phyloP scores from a whole-genome alignment of 352 stramenopile species.

The Thalassiosira hispida region DNA sequence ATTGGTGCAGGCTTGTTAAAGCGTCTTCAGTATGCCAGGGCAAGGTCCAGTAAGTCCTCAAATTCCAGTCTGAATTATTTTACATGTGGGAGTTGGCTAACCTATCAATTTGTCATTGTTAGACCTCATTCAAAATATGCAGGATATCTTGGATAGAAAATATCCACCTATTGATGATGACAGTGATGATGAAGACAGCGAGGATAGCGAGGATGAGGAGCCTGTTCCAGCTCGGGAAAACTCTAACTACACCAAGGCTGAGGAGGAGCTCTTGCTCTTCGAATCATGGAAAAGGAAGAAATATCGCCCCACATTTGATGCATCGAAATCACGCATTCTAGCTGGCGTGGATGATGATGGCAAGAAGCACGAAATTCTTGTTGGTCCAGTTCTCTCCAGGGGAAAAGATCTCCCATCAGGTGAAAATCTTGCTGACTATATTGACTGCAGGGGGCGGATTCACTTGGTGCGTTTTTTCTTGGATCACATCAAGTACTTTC shows the following conservation, averaged over 20 bases:
- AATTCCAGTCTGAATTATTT: neutral
- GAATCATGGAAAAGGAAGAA: constrained; percentile 33
- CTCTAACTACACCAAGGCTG: constrained; percentile 30
- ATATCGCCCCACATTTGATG: neutral
- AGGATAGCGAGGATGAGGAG: constrained; percentile 13
- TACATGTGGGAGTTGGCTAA: neutral
- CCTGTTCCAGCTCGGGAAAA: constrained; percentile 1
- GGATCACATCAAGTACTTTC: constrained; percentile 26
- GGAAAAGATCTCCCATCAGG: constrained; percentile 17
- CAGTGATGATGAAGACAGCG: constrained; percentile 9
- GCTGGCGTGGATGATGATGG: constrained; percentile 1
- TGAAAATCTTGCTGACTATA: constrained; percentile 17
- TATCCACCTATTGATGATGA: neutral
- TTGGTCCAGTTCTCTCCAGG: constrained; percentile 3
- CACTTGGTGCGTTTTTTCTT: neutral
- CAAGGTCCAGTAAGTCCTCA: neutral
- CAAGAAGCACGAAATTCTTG: neutral
- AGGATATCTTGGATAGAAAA: constrained; percentile 25
- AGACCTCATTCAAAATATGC: constrained; percentile 23
- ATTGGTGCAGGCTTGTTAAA: no score
- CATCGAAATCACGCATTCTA: neutral
- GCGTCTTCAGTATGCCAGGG: no score
- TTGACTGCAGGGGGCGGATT: constrained; percentile 1
- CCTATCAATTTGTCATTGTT: constrained; percentile 3
- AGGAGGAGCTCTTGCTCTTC: constrained; percentile 18